These are phyloP conservation scores for Thelephora aurantiotincta DNA, from an alignment of 768 basidiomycete genomes.

Conservation along the genomic window DNA sequence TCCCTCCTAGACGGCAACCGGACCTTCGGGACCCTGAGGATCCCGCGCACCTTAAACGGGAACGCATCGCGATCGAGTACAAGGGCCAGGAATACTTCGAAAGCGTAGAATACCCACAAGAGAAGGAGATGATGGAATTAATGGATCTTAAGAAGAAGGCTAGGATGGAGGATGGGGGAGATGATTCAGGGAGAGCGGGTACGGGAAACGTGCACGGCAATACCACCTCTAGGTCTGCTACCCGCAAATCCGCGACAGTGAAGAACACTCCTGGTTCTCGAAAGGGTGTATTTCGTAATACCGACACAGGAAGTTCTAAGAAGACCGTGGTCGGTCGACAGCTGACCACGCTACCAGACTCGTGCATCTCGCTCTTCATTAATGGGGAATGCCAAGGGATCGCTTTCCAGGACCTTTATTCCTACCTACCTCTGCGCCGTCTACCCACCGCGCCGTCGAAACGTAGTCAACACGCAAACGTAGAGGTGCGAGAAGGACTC, in stretches of 20 bases:
- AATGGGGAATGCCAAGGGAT: slow-evolving; percentile 77
- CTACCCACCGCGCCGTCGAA: background rate
- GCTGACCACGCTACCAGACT: slow-evolving; percentile 55
- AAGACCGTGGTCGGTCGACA: slow-evolving; percentile 33
- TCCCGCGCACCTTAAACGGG: slow-evolving; percentile 72
- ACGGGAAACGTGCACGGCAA: slow-evolving; percentile 40
- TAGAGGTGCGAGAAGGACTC: slow-evolving; percentile 49
- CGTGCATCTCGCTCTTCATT: slow-evolving; percentile 78
- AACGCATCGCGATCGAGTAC: slow-evolving; percentile 87
- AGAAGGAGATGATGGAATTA: slow-evolving; percentile 85
- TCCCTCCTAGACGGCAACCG: slow-evolving; percentile 57
- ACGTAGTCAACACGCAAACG: slow-evolving; percentile 21
- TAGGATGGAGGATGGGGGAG: background rate
- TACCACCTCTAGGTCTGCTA: slow-evolving; percentile 40
- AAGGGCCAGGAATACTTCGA: slow-evolving; percentile 98
- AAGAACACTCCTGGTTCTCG: slow-evolving; percentile 52
- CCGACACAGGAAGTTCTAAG: background rate
- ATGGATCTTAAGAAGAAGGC: slow-evolving; percentile 43
- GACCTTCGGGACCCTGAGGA: slow-evolving; percentile 54
- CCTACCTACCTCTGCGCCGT: slow-evolving; percentile 66
- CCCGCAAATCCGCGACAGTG: slow-evolving; percentile 53
- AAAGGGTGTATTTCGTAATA: slow-evolving; percentile 18
- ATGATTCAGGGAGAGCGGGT: slow-evolving; percentile 14
- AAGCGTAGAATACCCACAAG: slow-evolving; percentile 73
- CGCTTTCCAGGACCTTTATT: slow-evolving; percentile 82